A percentile compares a stretch with the other conserved stretches of the same genome.
Evolutionary conservation across 768 basidiomycete species (phyloP).

Genomic region (Leccinum fibrillosum): DNA sequence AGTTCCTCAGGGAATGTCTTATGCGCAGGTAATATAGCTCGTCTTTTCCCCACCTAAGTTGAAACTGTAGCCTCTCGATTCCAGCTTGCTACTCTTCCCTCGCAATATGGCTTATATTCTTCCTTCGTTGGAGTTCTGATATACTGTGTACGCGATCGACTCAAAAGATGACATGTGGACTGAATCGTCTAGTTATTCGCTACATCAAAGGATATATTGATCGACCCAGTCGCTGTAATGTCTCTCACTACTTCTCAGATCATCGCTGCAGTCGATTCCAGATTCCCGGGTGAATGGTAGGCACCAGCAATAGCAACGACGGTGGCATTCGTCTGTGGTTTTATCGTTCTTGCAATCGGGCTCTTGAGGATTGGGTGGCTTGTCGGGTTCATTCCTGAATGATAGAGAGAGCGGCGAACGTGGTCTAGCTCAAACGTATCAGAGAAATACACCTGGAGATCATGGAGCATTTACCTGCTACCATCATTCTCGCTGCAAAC

Average conservation of each 20-base stretch:
- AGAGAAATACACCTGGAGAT: neutral
- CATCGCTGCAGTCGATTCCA: neutral
- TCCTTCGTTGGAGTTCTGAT: neutral
- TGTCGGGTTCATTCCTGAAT: slow-evolving; percentile 8
- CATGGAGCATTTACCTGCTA: slow-evolving; percentile 14
- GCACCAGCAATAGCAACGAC: neutral
- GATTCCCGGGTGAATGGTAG: neutral
- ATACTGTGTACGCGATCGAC: neutral
- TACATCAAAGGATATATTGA: neutral
- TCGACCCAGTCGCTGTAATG: neutral
- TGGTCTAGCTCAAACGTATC: slow-evolving; percentile 33
- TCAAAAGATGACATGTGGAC: neutral
- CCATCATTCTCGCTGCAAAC: slow-evolving; percentile 35
- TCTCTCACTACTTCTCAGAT: neutral
- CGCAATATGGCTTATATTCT: neutral
- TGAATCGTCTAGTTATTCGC: neutral
- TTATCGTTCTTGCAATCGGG: neutral
- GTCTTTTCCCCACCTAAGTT: neutral
- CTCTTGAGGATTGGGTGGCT: neutral
- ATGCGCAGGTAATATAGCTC: neutral
- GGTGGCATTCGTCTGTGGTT: neutral
- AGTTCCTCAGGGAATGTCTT: neutral
- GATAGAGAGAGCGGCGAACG: slow-evolving; percentile 47
- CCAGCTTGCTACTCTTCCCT: neutral
- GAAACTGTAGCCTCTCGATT: neutral